A percentile compares a stretch with the other conserved stretches of the same genome.
Conservation (phyloP, 306 rosid genomes). For the Purshia tridentata region DNA sequence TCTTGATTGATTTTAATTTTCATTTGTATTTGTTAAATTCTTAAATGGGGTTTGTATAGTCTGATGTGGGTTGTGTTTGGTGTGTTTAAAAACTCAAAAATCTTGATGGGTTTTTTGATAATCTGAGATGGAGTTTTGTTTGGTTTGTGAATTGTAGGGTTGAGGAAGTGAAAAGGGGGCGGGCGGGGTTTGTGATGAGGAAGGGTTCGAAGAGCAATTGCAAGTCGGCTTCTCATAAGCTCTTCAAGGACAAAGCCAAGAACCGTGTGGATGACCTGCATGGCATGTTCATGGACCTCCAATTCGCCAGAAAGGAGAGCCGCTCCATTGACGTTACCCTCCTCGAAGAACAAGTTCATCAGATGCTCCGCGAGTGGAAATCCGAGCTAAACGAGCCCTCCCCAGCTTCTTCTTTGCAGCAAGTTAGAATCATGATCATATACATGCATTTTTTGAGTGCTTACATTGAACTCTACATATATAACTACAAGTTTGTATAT, state of each 20-base stretch:
- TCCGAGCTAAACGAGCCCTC: slow-evolving; percentile 95
- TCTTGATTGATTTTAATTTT: slow-evolving; percentile 7
- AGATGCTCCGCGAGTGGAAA: slow-evolving; percentile 99
- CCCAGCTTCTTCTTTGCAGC: slow-evolving; percentile 94
- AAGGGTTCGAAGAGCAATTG: slow-evolving; percentile 86
- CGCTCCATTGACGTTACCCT: slow-evolving; percentile 70
- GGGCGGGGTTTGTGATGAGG: slow-evolving; percentile 58
- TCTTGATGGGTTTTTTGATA: slow-evolving; percentile 12
- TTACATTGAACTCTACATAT: slow-evolving; percentile 11
- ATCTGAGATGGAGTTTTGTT: slow-evolving; percentile 24
- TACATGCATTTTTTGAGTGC: slow-evolving; percentile 18
- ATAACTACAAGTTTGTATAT: slow-evolving; percentile 2
- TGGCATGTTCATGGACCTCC: slow-evolving; percentile 77
- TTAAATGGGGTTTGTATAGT: slow-evolving; percentile 18
- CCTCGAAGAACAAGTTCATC: slow-evolving; percentile 96
- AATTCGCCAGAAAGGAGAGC: slow-evolving; percentile 96
- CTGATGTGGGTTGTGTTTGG: slow-evolving; percentile 18
- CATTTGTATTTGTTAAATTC: not conserved
- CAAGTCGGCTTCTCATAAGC: slow-evolving; percentile 88
- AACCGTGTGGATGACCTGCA: slow-evolving; percentile 96
- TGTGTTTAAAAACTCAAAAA: not conserved
- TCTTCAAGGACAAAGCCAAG: slow-evolving; percentile 95
- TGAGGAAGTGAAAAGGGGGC: slow-evolving; percentile 24
- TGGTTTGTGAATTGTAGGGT: slow-evolving; percentile 41
- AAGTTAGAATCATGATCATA: slow-evolving; percentile 50